A percentile compares a stretch with the other conserved stretches of the same genome.
These are phyloP conservation scores for Fusarium avenaceum DNA, from an alignment of 2,329 filamentous ascomycete genomes.

Conservation along the genomic window DNA sequence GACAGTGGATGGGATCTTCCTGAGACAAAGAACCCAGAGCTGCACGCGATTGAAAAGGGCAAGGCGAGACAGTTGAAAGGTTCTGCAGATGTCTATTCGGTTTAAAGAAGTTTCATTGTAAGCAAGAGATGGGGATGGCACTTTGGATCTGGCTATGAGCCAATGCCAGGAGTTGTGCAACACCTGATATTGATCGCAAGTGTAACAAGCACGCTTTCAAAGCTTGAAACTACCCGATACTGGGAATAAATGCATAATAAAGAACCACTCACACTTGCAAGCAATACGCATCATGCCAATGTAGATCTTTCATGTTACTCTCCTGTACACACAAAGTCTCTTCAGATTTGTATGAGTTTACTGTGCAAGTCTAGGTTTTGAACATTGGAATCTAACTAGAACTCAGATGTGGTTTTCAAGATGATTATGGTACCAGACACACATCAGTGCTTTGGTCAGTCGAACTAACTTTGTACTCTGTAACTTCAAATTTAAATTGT, in stretches of 20 bases:
- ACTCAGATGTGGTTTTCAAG: background rate
- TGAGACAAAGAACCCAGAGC: constrained; percentile 9
- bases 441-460: no score
- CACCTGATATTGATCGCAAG: background rate
- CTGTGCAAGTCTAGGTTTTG: background rate
- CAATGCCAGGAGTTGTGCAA: constrained; percentile 2
- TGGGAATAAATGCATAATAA: constrained; percentile 3
- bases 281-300: background rate
- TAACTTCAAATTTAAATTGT: background rate
- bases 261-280: background rate
- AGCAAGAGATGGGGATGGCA: background rate
- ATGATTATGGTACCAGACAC: background rate
- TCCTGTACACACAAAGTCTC: background rate
- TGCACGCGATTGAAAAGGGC: constrained; percentile 5
- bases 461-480: background rate
- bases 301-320: background rate
- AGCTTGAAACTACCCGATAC: background rate
- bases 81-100: background rate
- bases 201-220: background rate
- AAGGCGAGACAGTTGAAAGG: constrained; percentile 5
- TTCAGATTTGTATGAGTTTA: constrained; percentile 1
- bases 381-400: background rate
- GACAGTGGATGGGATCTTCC: constrained; percentile 7
- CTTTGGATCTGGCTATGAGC: background rate
- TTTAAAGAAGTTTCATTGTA: background rate